Conservation (phyloP, 805 yeast species). For the Wickerhamomyces sydowiorum region DNA sequence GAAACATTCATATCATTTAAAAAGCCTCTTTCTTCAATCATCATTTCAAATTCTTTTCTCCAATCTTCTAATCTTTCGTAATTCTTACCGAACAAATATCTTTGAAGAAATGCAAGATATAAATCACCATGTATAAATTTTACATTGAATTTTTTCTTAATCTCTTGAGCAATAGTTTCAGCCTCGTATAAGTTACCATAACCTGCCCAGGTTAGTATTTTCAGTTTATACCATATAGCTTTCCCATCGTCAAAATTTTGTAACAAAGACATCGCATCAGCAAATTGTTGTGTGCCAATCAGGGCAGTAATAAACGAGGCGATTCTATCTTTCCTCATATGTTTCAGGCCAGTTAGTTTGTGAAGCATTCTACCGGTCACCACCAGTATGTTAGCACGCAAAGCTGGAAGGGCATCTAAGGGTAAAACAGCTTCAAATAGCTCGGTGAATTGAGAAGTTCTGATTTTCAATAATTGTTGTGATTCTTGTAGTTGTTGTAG, state of each 20-base stretch:
- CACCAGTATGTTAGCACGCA: not conserved
- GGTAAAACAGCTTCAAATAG: not conserved
- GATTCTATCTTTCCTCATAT: not conserved
- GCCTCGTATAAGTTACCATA: not conserved
- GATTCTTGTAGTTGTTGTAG: not conserved
- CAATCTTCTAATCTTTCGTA: not conserved
- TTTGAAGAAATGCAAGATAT: not conserved
- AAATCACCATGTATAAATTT: not conserved
- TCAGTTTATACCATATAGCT: not conserved
- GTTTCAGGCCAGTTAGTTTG: not conserved
- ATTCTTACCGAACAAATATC: not conserved
- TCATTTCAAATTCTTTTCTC: not conserved
- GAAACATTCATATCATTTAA: not conserved
- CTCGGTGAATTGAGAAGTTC: not conserved
- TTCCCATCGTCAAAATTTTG: not conserved
- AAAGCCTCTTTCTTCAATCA: not conserved
- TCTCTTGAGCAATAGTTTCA: not conserved
- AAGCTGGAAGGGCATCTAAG: not conserved
- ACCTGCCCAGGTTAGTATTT: not conserved
- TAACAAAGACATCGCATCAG: not conserved
- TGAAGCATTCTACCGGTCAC: not conserved
- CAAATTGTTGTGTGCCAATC: not conserved
- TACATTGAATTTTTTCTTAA: not conserved
- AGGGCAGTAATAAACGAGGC: not conserved
- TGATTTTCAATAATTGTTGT: not conserved